Conservation (phyloP, 441 rosid genomes). For the Erysimum cheiri region DNA sequence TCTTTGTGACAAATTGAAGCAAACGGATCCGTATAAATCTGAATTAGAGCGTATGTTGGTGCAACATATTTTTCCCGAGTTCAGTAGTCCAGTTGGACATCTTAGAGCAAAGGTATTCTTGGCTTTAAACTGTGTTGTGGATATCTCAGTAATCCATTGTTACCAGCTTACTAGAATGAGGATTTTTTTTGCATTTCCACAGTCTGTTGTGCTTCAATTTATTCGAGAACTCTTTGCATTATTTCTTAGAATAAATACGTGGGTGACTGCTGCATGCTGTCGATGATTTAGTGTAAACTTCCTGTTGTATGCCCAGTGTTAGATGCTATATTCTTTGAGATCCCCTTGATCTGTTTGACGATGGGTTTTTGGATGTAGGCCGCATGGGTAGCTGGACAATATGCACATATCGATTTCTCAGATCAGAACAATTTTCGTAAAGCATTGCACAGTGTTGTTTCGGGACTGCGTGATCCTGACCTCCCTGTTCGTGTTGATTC, state of each 20-base stretch:
- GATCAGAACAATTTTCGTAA: slow-evolving; percentile 86
- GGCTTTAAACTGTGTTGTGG: slow-evolving; percentile 19
- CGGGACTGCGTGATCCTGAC: slow-evolving; percentile 92
- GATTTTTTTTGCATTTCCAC: slow-evolving; percentile 23
- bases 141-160: slow-evolving; percentile 17
- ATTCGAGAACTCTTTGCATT: slow-evolving; percentile 15
- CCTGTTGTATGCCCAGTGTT: slow-evolving; percentile 28
- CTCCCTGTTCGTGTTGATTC: slow-evolving; percentile 99
- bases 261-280: slow-evolving; percentile 23
- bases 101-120: slow-evolving; percentile 90
- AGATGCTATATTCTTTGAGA: neutral
- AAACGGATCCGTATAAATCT: slow-evolving; percentile 95
- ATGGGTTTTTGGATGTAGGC: slow-evolving; percentile 56
- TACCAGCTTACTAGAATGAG: slow-evolving; percentile 5
- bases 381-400: slow-evolving; percentile 99
- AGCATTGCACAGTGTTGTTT: slow-evolving; percentile 88
- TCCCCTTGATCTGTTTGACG: slow-evolving; percentile 21
- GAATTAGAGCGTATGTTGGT: slow-evolving; percentile 94
- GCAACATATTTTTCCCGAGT: slow-evolving; percentile 98
- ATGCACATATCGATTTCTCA: slow-evolving; percentile 81
- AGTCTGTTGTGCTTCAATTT: slow-evolving; percentile 13
- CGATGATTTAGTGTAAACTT: slow-evolving; percentile 10
- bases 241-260: slow-evolving; percentile 3
- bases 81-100: slow-evolving; percentile 90
- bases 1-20: slow-evolving; percentile 96